Conservation (phyloP, 768 basidiomycete species). For the Amanita pseudoporphyria region DNA sequence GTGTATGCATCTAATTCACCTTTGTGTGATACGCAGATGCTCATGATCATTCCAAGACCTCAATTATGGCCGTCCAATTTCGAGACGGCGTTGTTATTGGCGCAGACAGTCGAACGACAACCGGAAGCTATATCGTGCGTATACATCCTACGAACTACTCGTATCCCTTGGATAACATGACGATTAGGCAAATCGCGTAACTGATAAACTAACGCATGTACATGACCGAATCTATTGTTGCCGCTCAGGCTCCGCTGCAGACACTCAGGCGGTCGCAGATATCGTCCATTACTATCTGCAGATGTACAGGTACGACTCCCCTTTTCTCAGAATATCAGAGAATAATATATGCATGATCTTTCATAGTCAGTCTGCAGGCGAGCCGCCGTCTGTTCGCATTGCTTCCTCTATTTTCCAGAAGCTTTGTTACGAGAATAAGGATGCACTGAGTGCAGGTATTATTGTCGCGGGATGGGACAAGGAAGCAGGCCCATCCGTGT, state of each 20-base stretch:
- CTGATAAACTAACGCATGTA: conserved; percentile 93
- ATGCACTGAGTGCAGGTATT: conserved; percentile 80
- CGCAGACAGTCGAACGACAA: conserved; percentile 95
- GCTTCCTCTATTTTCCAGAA: conserved; percentile 81
- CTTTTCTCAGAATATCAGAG: not conserved
- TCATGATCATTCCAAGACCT: conserved; percentile 52
- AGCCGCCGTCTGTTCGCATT: conserved; percentile 67
- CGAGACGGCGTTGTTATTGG: conserved; percentile 91
- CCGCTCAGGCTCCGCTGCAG: conserved; percentile 95
- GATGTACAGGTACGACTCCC: conserved; percentile 50
- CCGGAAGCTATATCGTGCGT: conserved; percentile 89
- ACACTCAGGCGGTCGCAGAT: conserved; percentile 96
- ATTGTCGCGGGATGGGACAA: conserved; percentile 99
- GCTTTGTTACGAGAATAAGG: conserved; percentile 93
- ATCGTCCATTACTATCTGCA: conserved; percentile 78
- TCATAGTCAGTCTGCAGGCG: conserved; percentile 47
- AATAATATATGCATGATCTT: conserved; percentile 3
- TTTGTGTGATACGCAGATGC: conserved; percentile 2
- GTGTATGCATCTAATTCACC: conserved; percentile 44
- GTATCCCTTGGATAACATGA: conserved; percentile 4
- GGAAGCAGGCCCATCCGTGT: conserved; percentile 83
- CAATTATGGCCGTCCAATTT: conserved; percentile 99
- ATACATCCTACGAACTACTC: not conserved
- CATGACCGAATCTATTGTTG: conserved; percentile 99
- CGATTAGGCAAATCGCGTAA: conserved; percentile 87